Conservation (phyloP, 148 eudicot genomes). For the Rhododendron mucronatum region DNA sequence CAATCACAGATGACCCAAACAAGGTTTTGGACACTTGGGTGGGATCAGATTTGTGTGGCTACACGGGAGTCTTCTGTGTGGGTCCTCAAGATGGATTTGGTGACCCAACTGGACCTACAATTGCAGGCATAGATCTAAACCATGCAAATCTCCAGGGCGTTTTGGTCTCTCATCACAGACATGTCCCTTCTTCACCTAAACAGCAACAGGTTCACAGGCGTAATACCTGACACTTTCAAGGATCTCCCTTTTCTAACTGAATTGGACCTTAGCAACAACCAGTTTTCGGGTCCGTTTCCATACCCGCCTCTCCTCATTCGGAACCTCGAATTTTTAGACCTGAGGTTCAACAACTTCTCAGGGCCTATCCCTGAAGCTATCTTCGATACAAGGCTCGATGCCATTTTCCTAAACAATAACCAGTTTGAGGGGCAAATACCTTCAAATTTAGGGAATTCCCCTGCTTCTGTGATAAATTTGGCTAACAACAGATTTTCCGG, state of each 20-base stretch:
- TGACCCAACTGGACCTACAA: conserved; percentile 14
- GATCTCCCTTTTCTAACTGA: conserved; percentile 49
- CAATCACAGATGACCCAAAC: conserved; percentile 69
- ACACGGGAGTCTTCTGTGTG: conserved; percentile 71
- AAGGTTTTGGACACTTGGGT: conserved; percentile 50
- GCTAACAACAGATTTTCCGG: conserved; percentile 65
- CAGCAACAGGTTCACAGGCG: conserved; percentile 67
- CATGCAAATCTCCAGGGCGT: conserved; percentile 57
- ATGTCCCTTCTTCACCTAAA: conserved; percentile 70
- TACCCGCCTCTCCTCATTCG: conserved; percentile 34
- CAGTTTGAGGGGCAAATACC: conserved; percentile 54
- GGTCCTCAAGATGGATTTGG: neutral
- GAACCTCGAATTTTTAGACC: conserved; percentile 58
- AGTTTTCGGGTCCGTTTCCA: conserved; percentile 68
- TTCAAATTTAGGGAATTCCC: conserved; percentile 60
- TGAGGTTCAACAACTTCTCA: conserved; percentile 61
- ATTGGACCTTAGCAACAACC: conserved; percentile 89
- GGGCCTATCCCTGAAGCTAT: conserved; percentile 59
- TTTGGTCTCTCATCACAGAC: conserved; percentile 47
- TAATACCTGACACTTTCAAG: conserved; percentile 46
- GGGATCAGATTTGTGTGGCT: conserved; percentile 75
- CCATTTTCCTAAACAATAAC: conserved; percentile 55
- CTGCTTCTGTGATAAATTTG: conserved; percentile 74
- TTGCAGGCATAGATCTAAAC: conserved; percentile 78
- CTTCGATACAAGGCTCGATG: conserved; percentile 38